Conservation (phyloP, 1,139 yeast genomes). For the Hyphopichia buzzinii region DNA sequence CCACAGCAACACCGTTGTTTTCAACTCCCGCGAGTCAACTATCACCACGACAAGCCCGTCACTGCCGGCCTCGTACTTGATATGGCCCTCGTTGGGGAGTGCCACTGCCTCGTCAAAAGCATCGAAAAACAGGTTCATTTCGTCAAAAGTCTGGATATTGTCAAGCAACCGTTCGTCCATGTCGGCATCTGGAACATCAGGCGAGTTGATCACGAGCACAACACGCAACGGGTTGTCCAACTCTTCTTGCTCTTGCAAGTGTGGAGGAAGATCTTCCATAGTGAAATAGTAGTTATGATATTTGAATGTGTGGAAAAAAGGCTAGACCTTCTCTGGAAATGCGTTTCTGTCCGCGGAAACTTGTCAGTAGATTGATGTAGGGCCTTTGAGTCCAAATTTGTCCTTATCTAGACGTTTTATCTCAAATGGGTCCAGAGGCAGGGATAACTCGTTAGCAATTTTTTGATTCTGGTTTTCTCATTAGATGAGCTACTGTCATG, state of each 20-base stretch:
- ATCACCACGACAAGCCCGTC: slow-evolving; percentile 67
- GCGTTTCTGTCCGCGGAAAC: no score
- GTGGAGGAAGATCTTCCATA: not conserved
- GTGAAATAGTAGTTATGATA: no score
- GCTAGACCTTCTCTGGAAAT: no score
- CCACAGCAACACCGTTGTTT: slow-evolving; percentile 31
- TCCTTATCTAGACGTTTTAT: no score
- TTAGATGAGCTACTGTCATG: no score
- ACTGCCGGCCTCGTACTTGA: slow-evolving; percentile 70
- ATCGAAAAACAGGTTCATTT: slow-evolving; percentile 60
- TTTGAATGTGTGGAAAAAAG: no score
- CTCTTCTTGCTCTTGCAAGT: slow-evolving; percentile 22
- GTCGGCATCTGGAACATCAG: slow-evolving; percentile 41
- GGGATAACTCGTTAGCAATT: no score
- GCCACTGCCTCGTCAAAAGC: slow-evolving; percentile 59
- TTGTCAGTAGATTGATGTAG: no score
- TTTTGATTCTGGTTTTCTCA: no score
- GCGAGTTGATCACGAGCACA: slow-evolving; percentile 38
- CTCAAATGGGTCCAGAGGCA: no score
- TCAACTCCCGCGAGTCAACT: slow-evolving; percentile 37
- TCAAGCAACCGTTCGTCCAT: slow-evolving; percentile 52
- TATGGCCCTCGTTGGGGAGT: slow-evolving; percentile 63
- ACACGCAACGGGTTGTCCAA: slow-evolving; percentile 45
- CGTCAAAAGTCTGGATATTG: slow-evolving; percentile 44
- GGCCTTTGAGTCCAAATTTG: no score